These are phyloP conservation scores for Russula abietina DNA, from an alignment of 768 basidiomycete genomes.

Conservation along the genomic window DNA sequence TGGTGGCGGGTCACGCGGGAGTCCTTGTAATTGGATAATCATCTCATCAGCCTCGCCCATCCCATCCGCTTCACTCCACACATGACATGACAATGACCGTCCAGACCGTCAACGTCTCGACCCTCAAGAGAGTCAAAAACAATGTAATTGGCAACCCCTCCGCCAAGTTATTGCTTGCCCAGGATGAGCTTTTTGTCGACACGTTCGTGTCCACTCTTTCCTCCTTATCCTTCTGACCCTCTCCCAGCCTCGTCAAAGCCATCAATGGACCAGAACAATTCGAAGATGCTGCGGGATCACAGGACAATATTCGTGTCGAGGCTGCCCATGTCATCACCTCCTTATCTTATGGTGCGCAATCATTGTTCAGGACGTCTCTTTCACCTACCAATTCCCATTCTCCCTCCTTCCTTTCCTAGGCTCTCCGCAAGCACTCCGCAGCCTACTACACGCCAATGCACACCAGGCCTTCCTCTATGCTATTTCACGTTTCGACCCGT, in stretches of 20 bases:
- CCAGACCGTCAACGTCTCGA: conserved; percentile 30
- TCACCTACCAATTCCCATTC: background rate
- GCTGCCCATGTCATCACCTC: conserved; percentile 73
- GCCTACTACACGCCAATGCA: conserved; percentile 52
- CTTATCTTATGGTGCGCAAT: conserved; percentile 52
- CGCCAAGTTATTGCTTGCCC: conserved; percentile 54
- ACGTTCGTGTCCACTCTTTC: conserved; percentile 37
- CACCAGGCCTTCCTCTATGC: conserved; percentile 58
- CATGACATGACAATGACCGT: conserved; percentile 33
- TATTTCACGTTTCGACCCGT: conserved; percentile 42
- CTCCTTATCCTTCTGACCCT: background rate
- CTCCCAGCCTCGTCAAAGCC: conserved; percentile 54
- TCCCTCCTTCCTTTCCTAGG: conserved; percentile 34
- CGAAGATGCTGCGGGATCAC: conserved; percentile 33
- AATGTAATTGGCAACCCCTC: conserved; percentile 73
- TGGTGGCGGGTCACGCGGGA: background rate
- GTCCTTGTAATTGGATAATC: background rate
- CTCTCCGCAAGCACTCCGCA: conserved; percentile 53
- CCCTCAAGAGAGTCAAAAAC: conserved; percentile 68
- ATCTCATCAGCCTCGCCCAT: background rate
- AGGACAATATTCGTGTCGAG: conserved; percentile 56
- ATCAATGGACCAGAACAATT: conserved; percentile 40
- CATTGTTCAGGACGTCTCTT: background rate
- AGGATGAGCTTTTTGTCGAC: conserved; percentile 50
- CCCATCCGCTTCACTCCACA: background rate